These are phyloP conservation scores for Alternaria rosae DNA, from an alignment of 2,329 filamentous ascomycete genomes.

Conservation along the genomic window DNA sequence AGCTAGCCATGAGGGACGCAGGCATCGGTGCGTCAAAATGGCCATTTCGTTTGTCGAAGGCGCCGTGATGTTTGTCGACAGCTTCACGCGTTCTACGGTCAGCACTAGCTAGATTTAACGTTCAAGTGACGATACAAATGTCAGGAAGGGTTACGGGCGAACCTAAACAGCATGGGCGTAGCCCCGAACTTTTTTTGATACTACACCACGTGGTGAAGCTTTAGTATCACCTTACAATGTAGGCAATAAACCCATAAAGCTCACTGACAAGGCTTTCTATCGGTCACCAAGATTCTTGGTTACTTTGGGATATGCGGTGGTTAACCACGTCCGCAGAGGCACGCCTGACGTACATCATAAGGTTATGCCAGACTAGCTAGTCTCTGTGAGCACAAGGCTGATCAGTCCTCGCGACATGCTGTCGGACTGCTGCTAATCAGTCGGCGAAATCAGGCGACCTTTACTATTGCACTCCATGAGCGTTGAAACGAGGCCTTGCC, in stretches of 20 bases:
- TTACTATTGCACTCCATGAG: neutral
- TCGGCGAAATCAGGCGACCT: slow-evolving; percentile 6
- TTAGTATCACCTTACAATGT: slow-evolving; percentile 4
- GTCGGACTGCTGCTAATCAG: neutral
- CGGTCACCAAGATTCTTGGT: neutral
- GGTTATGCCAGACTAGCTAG: slow-evolving; percentile 4
- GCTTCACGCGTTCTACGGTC: neutral
- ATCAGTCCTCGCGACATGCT: slow-evolving; percentile 1
- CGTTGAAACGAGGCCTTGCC: neutral
- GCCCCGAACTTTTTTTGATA: neutral
- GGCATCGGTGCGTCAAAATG: neutral
- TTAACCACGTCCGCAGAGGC: neutral
- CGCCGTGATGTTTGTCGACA: neutral
- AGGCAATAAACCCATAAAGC: neutral
- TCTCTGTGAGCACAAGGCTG: slow-evolving; percentile 4
- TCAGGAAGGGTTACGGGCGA: neutral
- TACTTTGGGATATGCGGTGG: neutral
- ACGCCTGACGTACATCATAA: slow-evolving; percentile 4
- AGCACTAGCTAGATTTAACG: neutral
- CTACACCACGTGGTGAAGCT: neutral
- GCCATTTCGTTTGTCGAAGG: neutral
- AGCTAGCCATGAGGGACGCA: slow-evolving; percentile 7
- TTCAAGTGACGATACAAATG: neutral
- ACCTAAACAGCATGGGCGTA: neutral
- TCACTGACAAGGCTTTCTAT: neutral